Percentiles rank a stretch among this genome's conserved stretches.
Evolutionary conservation across 805 yeast species (phyloP).

Genomic region (Zygosaccharomyces siamensis): DNA sequence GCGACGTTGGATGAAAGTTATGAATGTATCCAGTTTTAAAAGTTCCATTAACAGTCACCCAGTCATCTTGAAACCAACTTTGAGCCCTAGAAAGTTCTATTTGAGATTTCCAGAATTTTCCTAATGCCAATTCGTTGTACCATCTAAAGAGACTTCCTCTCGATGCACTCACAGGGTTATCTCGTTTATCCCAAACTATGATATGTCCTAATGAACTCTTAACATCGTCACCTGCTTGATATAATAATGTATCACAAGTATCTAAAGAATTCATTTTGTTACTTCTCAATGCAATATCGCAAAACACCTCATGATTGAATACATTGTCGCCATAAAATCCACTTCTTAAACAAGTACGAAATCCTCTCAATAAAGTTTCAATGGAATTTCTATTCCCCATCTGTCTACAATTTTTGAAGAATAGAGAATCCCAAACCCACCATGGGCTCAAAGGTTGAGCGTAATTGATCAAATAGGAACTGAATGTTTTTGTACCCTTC

Average conservation of each 20-base stretch:
- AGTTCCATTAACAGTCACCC: slow-evolving; percentile 44
- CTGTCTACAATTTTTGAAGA: slow-evolving; percentile 48
- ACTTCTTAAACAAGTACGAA: slow-evolving; percentile 20
- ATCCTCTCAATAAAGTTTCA: slow-evolving; percentile 48
- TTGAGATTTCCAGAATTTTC: slow-evolving; percentile 26
- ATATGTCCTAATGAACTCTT: slow-evolving; percentile 51
- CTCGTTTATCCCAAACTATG: slow-evolving; percentile 39
- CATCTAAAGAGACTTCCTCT: slow-evolving; percentile 41
- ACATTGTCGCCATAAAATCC: slow-evolving; percentile 19
- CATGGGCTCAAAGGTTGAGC: slow-evolving; percentile 46
- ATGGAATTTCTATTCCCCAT: slow-evolving; percentile 43
- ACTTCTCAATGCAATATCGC: slow-evolving; percentile 44
- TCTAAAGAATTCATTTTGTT: slow-evolving; percentile 39
- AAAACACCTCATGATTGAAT: slow-evolving; percentile 46
- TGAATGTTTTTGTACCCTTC: slow-evolving; percentile 54
- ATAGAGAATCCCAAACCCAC: slow-evolving; percentile 52
- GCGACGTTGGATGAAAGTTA: slow-evolving; percentile 33
- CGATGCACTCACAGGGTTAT: slow-evolving; percentile 40
- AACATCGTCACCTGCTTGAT: slow-evolving; percentile 55
- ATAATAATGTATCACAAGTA: slow-evolving; percentile 53
- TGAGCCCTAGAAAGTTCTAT: slow-evolving; percentile 30
- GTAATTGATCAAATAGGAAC: slow-evolving; percentile 50
- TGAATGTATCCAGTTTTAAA: slow-evolving; percentile 53
- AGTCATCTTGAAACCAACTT: slow-evolving; percentile 27
- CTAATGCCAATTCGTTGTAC: slow-evolving; percentile 42